These are phyloP conservation scores for Penicillium vulpinum DNA, from an alignment of 2,329 filamentous ascomycete species.

Conservation along the genomic window DNA sequence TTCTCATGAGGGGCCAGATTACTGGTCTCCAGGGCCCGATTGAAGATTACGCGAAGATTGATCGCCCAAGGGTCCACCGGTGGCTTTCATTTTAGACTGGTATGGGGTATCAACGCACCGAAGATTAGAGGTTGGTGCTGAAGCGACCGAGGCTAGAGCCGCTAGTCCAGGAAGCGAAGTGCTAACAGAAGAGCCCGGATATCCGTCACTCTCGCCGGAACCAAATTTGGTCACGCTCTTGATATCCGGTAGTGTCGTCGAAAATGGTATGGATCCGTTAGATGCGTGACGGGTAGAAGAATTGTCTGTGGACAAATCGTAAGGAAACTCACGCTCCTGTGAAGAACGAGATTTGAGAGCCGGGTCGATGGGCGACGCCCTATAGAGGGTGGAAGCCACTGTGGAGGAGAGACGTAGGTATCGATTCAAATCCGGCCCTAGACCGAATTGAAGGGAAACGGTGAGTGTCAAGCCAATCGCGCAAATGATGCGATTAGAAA, in stretches of 20 bases:
- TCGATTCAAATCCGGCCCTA: conserved; percentile 35
- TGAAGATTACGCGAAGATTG: neutral
- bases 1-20: conserved; percentile 11
- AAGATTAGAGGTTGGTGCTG: conserved; percentile 52
- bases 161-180: conserved; percentile 58
- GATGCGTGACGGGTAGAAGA: conserved; percentile 50
- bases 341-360: conserved; percentile 50
- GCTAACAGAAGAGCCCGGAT: conserved; percentile 35
- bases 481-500: neutral
- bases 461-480: neutral
- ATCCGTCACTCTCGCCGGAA: conserved; percentile 28
- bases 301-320: conserved; percentile 50
- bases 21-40: neutral
- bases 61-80: neutral
- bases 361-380: conserved; percentile 59
- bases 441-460: conserved; percentile 32
- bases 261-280: conserved; percentile 50
- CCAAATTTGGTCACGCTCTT: conserved; percentile 32
- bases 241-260: conserved; percentile 36
- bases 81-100: neutral
- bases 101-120: conserved; percentile 44
- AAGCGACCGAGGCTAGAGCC: conserved; percentile 59
- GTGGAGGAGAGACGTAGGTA: conserved; percentile 56
- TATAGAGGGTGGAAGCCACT: conserved; percentile 60
- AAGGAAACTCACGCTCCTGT: conserved; percentile 36